Evolutionary conservation across 768 basidiomycete genomes (phyloP).

Genomic region (Piloderma croceum): DNA sequence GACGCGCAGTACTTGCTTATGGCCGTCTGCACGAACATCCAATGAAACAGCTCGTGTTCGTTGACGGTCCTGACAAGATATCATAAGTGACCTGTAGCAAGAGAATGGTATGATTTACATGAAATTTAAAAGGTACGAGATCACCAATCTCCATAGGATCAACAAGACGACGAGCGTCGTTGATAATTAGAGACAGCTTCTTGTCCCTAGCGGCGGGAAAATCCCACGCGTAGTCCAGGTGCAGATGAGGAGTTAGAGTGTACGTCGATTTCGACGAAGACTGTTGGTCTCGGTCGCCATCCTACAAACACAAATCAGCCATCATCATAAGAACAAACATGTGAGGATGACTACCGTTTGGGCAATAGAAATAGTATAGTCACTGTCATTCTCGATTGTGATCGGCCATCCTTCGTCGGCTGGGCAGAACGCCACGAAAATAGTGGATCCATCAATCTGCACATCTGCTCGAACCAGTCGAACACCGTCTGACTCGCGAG

Average conservation of each 20-base stretch:
- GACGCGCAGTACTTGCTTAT: constrained; percentile 79
- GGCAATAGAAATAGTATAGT: constrained; percentile 56
- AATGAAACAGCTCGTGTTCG: constrained; percentile 69
- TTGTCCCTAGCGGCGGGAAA: constrained; percentile 81
- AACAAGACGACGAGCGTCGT: constrained; percentile 56
- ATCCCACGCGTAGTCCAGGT: constrained; percentile 86
- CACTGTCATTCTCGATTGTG: constrained; percentile 83
- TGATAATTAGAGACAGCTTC: constrained; percentile 61
- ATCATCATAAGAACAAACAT: no score
- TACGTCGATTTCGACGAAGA: constrained; percentile 46
- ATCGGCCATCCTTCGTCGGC: constrained; percentile 84
- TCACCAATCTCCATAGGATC: constrained; percentile 97
- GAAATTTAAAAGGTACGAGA: constrained; percentile 83
- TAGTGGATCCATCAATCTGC: constrained; percentile 78
- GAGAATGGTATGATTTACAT: constrained; percentile 37
- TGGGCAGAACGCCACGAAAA: constrained; percentile 72
- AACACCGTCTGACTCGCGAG: constrained; percentile 32
- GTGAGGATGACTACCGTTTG: no score
- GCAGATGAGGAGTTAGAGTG: constrained; percentile 48
- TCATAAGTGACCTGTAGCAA: background rate
- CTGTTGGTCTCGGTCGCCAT: constrained; percentile 27
- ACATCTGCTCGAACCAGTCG: constrained; percentile 72
- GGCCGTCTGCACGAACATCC: constrained; percentile 87
- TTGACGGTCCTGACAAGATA: constrained; percentile 41
- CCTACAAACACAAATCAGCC: background rate